Evolutionary conservation across 163 green algal genomes (phyloP), one percentile per base, ranked within the genome.

Genomic region (Chlorella variabilis): DNA sequence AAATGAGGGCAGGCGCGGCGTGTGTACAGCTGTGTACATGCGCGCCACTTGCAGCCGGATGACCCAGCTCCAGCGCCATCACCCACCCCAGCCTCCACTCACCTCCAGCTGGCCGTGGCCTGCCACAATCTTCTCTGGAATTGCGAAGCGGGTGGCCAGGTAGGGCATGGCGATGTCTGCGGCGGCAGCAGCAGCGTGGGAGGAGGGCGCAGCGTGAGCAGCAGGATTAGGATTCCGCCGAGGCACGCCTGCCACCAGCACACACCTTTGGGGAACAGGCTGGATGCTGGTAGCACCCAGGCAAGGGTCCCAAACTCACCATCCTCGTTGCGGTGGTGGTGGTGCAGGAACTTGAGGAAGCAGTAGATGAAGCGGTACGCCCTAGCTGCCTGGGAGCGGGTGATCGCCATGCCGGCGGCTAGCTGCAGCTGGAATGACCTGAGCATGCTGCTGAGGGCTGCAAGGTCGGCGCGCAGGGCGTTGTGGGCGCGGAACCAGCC

Each of bases 261-360:
- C n/a, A n/a, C n/a, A n/a, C n/a, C n/a, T n/a, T n/a, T n/a, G n/a
- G n/a, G n/a, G n/a, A n/a, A n/a, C n/a, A n/a, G n/a, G n/a, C n/a
- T n/a, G n/a, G n/a, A n/a, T n/a, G n/a, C n/a, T n/a, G n/a, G n/a
- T n/a, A n/a, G n/a, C n/a, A n/a, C n/a, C n/a, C n/a, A n/a, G n/a
- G n/a, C n/a, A n/a, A n/a, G n/a, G n/a, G n/a, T n/a, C 33, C n/a
- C n/a, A n/a, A n/a, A 34, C 65, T 71, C 69, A 77, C 69, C 69
- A 31, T 77, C 70, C 48, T 77, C 70, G 48, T 70, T 70, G 54
- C 70, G 71, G 54, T 79, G 71, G 71, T 79, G 71, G 54, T 79
- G 71, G 71, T 79, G 71, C 36, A 79, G 23, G 54, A 70, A 70
- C 36, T 70, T 69, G 8, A 79, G 54, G 38, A 61, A 59, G 25